These are phyloP conservation scores for Talaromyces funiculosus DNA, from an alignment of 2,329 filamentous ascomycete genomes.

Conservation along the genomic window DNA sequence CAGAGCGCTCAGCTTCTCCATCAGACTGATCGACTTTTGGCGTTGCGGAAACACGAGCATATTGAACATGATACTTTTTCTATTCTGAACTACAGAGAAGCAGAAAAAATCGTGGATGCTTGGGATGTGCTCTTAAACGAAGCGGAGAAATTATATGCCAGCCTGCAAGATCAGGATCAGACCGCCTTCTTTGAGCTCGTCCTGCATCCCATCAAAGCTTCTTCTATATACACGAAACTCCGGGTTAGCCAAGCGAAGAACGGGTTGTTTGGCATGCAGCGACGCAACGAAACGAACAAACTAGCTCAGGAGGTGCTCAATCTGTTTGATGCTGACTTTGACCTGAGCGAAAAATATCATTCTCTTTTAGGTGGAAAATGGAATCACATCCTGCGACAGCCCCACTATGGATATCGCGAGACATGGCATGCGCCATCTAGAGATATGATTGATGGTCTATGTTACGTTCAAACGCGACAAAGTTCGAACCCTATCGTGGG, in stretches of 20 bases:
- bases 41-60: slow-evolving; percentile 58
- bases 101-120: slow-evolving; percentile 51
- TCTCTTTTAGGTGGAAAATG: slow-evolving; percentile 56
- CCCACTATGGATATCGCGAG: slow-evolving; percentile 45
- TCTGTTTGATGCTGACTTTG: slow-evolving; percentile 53
- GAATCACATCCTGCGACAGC: slow-evolving; percentile 57
- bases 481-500: slow-evolving; percentile 49
- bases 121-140: slow-evolving; percentile 51
- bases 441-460: slow-evolving; percentile 17
- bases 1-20: neutral
- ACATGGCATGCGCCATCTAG: slow-evolving; percentile 25
- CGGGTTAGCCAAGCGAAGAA: slow-evolving; percentile 50
- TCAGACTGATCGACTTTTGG: slow-evolving; percentile 46
- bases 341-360: slow-evolving; percentile 55
- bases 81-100: slow-evolving; percentile 60
- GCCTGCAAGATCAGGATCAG: slow-evolving; percentile 39
- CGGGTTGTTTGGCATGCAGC: slow-evolving; percentile 51
- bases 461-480: slow-evolving; percentile 23
- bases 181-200: slow-evolving; percentile 60
- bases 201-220: slow-evolving; percentile 55
- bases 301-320: slow-evolving; percentile 49
- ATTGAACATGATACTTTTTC: slow-evolving; percentile 56
- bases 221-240: slow-evolving; percentile 52
- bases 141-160: slow-evolving; percentile 53
- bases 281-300: slow-evolving; percentile 52